Percentiles rank a stretch among this genome's conserved stretches.
These are phyloP conservation scores for Diutina scorzettiae DNA, from an alignment of 1,139 yeast genomes.

Conservation along the genomic window DNA sequence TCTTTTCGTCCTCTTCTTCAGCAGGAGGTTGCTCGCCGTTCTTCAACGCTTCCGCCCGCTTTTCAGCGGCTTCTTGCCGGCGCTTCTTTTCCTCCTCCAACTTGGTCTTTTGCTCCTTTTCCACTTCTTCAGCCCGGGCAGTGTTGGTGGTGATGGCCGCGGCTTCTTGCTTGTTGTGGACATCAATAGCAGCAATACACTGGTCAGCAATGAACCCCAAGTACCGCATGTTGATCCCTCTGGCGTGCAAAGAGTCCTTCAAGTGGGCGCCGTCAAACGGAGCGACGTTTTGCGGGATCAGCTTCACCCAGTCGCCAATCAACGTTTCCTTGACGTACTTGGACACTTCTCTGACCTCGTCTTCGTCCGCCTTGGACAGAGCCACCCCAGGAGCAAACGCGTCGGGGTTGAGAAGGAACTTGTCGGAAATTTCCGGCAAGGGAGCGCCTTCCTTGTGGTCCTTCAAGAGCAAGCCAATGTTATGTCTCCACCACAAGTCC, in stretches of 20 bases:
- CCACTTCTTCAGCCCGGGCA: conserved; percentile 14
- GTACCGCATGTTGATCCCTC: conserved; percentile 85
- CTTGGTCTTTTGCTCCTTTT: conserved; percentile 15
- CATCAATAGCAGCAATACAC: conserved; percentile 11
- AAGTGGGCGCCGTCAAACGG: conserved; percentile 80
- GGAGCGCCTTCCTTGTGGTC: conserved; percentile 39
- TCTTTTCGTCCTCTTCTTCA: conserved; percentile 23
- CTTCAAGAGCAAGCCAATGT: conserved; percentile 44
- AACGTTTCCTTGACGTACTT: conserved; percentile 45
- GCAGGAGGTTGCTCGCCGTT: conserved; percentile 13
- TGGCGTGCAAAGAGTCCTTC: conserved; percentile 54
- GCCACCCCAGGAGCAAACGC: conserved; percentile 36
- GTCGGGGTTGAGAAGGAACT: conserved; percentile 67
- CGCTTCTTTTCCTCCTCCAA: conserved; percentile 20
- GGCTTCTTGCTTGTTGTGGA: conserved; percentile 10
- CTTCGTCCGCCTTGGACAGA: conserved; percentile 36
- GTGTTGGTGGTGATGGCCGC: conserved; percentile 13
- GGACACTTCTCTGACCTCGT: conserved; percentile 56
- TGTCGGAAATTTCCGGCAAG: conserved; percentile 40
- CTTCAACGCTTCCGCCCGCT: conserved; percentile 20
- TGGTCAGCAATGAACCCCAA: conserved; percentile 47
- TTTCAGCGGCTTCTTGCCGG: conserved; percentile 15
- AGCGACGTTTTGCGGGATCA: conserved; percentile 41
- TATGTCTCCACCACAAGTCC: conserved; percentile 78
- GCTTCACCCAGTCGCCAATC: conserved; percentile 40